These are phyloP conservation scores for Kodamaea fungicola DNA, from an alignment of 1,139 yeast genomes.

Conservation along the genomic window DNA sequence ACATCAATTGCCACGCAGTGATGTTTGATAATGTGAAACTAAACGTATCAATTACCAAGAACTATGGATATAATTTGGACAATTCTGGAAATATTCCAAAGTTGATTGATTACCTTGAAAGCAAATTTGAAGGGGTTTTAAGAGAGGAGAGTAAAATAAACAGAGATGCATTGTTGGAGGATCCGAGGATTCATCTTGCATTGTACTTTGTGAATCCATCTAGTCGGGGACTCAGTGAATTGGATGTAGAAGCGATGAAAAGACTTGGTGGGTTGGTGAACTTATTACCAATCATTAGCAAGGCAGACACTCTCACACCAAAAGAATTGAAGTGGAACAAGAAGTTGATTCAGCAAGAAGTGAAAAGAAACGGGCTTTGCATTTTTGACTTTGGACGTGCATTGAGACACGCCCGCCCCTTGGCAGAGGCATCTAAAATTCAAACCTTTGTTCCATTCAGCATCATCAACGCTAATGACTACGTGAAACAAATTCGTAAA, in stretches of 20 bases:
- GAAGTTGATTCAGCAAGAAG: conserved; percentile 39
- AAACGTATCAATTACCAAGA: conserved; percentile 14
- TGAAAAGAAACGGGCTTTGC: conserved; percentile 27
- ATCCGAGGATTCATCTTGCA: conserved; percentile 62
- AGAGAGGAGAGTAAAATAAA: conserved; percentile 59
- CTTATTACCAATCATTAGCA: conserved; percentile 54
- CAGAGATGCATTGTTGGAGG: conserved; percentile 51
- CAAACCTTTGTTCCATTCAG: conserved; percentile 12
- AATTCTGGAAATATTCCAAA: conserved; percentile 20
- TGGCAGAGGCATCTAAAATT: too few species aligned
- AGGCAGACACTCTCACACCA: conserved; percentile 54
- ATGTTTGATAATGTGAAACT: too few species aligned
- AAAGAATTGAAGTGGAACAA: conserved; percentile 45
- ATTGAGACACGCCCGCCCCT: too few species aligned
- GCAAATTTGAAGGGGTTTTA: conserved; percentile 52
- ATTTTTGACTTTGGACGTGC: too few species aligned
- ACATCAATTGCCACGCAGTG: too few species aligned
- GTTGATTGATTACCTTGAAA: conserved; percentile 49
- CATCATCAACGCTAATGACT: conserved; percentile 10
- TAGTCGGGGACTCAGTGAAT: conserved; percentile 43
- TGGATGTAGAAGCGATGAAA: conserved; percentile 50
- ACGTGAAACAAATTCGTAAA: conserved; percentile 5
- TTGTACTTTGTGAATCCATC: conserved; percentile 59
- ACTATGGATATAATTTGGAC: conserved; percentile 35
- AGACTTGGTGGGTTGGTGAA: conserved; percentile 49